Evolutionary conservation across 768 basidiomycete species (phyloP), one percentile per base, ranked within the genome.

Genomic region (Chalciporus piperatus): DNA sequence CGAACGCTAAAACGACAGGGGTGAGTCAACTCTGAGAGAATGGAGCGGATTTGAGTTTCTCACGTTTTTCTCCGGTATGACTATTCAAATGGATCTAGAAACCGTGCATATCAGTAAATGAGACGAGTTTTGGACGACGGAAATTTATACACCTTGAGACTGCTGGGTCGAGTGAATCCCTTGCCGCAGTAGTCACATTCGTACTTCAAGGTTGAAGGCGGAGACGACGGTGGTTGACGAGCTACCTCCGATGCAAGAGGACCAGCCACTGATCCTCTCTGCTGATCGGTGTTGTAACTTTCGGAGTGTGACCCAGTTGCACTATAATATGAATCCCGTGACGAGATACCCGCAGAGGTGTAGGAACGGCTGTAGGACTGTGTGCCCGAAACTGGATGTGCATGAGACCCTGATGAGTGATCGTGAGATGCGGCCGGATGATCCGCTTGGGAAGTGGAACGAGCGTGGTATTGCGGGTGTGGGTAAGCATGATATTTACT

Each of bases 51-150:
- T 11, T 33, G 41, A 30, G 22, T 11, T 16, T 74, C 85, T 75
- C 65, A 91, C 89, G 89, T 74, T 86, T 90, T 68, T 88, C 87
- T 56, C 88, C 89, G 0, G 88, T 90, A 68, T 92, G 89, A 59
- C 87, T 89, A 56, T 92, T 89, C 56, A 87, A 69, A 68, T 92
- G 89, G 57, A 89, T 91, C 89, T 91, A 54, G 55, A 30, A 37
- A 53, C 17, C 25, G 48, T 11, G 53, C 51, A 62, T 25, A 58
- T 51, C 35, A 52, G 19, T 12, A 19, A 32, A 39, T 19, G 41
- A 32, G 20, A 16, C 22, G 41, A 32, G 20, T 11, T 19, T 27
- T 38, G 41, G 13, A 51, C 30, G 39, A 47, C 35, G 32, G 44
- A 16, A 45, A 42, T 52, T 45, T 28, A 40, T 45, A 20, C 54